Conservation (phyloP, 257 asterid genomes). For the Lavandula angustifolia region DNA sequence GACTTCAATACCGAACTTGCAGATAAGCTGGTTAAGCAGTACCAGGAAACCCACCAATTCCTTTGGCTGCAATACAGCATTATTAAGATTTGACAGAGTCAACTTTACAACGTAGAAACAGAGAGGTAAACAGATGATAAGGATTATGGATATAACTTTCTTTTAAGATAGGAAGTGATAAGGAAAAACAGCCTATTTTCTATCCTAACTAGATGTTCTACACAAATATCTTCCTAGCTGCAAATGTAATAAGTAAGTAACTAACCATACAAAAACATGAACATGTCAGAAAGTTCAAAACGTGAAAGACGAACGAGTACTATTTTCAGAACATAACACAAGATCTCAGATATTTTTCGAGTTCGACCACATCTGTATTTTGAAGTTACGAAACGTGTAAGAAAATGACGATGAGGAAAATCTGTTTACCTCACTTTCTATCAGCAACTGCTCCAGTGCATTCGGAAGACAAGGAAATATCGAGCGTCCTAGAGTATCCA, state of each 20-base stretch:
- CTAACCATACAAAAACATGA: too few species aligned
- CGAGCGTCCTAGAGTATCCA: slow-evolving; percentile 79
- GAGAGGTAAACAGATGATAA: slow-evolving; percentile 6
- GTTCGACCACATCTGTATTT: background rate
- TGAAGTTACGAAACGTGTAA: background rate
- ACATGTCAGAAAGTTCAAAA: too few species aligned
- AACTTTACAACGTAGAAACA: background rate
- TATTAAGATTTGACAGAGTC: slow-evolving; percentile 24
- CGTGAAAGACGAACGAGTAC: too few species aligned
- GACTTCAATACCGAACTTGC: slow-evolving; percentile 75
- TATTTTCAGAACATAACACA: too few species aligned
- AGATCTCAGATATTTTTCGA: too few species aligned
- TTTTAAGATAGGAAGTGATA: background rate
- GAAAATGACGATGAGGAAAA: slow-evolving; percentile 12
- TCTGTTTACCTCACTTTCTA: slow-evolving; percentile 77
- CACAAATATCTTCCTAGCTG: too few species aligned
- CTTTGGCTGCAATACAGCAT: slow-evolving; percentile 67
- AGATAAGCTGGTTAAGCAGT: slow-evolving; percentile 86
- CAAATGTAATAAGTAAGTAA: too few species aligned
- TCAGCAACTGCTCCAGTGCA: slow-evolving; percentile 82
- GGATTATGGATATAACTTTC: background rate
- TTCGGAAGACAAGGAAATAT: slow-evolving; percentile 92
- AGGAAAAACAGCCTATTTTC: too few species aligned
- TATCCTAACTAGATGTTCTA: too few species aligned
- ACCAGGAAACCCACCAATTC: slow-evolving; percentile 82